Evolutionary conservation across 2,329 filamentous ascomycete species (phyloP).

Genomic region (Pestalotiopsis sp.): DNA sequence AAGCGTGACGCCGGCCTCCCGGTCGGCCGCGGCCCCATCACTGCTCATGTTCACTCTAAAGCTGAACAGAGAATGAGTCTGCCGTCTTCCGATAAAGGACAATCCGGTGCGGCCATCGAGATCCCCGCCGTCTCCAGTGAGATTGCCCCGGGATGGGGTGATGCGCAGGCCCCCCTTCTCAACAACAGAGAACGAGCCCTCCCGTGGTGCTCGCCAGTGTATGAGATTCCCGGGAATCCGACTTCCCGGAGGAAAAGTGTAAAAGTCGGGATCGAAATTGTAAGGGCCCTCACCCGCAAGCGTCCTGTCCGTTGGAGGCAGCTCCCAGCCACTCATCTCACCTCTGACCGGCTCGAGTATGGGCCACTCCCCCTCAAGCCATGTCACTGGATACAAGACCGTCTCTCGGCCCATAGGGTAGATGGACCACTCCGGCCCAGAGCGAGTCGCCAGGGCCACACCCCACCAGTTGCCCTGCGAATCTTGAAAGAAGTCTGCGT

Average conservation of each 20-base stretch:
- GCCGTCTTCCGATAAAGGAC: slow-evolving; percentile 33
- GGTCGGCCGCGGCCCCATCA: slow-evolving; percentile 21
- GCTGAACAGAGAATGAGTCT: slow-evolving; percentile 34
- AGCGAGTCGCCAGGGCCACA: slow-evolving; percentile 47
- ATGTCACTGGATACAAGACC: slow-evolving; percentile 44
- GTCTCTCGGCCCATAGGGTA: slow-evolving; percentile 60
- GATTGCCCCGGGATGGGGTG: slow-evolving; percentile 28
- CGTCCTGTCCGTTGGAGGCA: slow-evolving; percentile 31
- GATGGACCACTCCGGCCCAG: slow-evolving; percentile 40
- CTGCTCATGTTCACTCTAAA: slow-evolving; percentile 34
- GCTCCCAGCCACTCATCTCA: slow-evolving; percentile 40
- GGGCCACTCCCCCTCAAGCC: slow-evolving; percentile 53
- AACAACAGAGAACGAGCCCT: slow-evolving; percentile 24
- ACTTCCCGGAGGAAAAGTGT: slow-evolving; percentile 22
- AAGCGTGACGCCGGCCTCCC: slow-evolving; percentile 36
- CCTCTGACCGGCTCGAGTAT: slow-evolving; percentile 44
- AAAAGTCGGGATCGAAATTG: slow-evolving; percentile 24
- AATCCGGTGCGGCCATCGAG: slow-evolving; percentile 28
- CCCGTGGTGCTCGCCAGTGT: slow-evolving; percentile 34
- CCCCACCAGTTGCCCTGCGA: slow-evolving; percentile 54
- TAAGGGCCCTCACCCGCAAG: slow-evolving; percentile 24
- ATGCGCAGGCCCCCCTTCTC: slow-evolving; percentile 25
- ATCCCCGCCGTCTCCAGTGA: slow-evolving; percentile 24
- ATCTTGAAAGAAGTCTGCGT: slow-evolving; percentile 49
- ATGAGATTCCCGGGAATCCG: slow-evolving; percentile 32